Conservation (phyloP, 192 early-diverging fungal species). For the Gamsiella multidivaricata region DNA sequence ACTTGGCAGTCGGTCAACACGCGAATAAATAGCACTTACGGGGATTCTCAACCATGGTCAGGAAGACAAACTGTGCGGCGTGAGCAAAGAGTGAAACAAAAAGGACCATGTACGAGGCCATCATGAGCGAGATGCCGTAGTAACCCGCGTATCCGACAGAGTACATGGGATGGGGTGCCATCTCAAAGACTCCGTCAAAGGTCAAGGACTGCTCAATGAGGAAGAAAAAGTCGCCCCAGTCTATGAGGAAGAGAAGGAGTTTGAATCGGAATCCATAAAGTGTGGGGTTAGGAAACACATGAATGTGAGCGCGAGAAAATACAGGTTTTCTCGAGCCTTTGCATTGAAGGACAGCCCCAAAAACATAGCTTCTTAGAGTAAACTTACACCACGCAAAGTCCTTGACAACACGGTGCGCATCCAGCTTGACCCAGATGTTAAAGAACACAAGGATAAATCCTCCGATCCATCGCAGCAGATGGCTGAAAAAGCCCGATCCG, state of each 20-base stretch:
- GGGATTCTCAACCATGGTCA: constrained; percentile 92
- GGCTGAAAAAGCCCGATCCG: constrained; percentile 67
- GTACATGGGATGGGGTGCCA: constrained; percentile 99
- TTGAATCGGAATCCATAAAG: constrained; percentile 21
- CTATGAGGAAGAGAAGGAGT: constrained; percentile 55
- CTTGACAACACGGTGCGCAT: constrained; percentile 94
- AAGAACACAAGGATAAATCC: constrained; percentile 86
- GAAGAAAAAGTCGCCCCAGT: constrained; percentile 99
- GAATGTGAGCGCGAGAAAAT: no score
- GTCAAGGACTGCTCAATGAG: constrained; percentile 89
- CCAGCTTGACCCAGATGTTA: constrained; percentile 96
- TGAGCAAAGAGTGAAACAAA: constrained; percentile 91
- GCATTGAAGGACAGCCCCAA: no score
- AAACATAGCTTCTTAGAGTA: no score
- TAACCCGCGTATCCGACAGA: constrained; percentile 97
- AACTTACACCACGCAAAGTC: constrained; percentile 97
- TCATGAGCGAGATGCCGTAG: constrained; percentile 93
- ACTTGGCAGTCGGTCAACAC: no score
- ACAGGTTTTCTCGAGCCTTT: no score
- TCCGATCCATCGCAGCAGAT: constrained; percentile 80
- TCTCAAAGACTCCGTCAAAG: constrained; percentile 94
- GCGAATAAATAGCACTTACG: no score
- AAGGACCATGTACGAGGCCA: constrained; percentile 90
- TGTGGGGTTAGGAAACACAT: constrained; percentile 20
- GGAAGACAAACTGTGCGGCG: constrained; percentile 87